These are phyloP conservation scores for Globisporangium barbulae DNA, from an alignment of 352 stramenopile genomes.

Conservation along the genomic window DNA sequence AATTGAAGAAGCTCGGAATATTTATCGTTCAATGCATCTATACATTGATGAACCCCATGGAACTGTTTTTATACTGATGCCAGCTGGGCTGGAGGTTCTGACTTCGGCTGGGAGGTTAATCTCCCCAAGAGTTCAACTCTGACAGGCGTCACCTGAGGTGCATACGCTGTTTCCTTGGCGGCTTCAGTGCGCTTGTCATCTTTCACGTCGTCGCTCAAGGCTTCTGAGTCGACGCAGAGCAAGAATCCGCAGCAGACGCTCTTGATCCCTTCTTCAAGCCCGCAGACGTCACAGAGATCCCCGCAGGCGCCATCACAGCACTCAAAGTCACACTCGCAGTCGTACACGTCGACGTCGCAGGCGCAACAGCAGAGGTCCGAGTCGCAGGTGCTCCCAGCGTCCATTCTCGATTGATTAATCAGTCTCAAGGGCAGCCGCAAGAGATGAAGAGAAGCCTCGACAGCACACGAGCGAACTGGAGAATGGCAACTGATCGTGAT, in stretches of 20 bases:
- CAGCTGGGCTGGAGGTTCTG: not conserved
- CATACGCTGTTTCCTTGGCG: not conserved
- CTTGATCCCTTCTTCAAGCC: not conserved
- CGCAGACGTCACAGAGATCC: not conserved
- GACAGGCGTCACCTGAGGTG: not conserved
- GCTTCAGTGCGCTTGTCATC: not conserved
- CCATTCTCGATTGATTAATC: not conserved
- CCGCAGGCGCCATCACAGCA: constrained; percentile 9
- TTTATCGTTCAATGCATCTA: not conserved
- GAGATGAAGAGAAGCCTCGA: too few relatives aligned
- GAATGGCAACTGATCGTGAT: too few relatives aligned
- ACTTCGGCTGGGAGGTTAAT: not conserved
- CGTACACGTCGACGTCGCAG: constrained; percentile 8
- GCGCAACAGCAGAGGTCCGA: constrained; percentile 8
- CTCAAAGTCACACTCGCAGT: constrained; percentile 11
- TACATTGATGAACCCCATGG: not conserved
- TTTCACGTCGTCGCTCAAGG: not conserved
- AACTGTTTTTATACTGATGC: not conserved
- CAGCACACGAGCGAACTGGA: too few relatives aligned
- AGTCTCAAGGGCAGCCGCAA: too few relatives aligned
- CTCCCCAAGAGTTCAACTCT: not conserved
- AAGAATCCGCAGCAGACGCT: constrained; percentile 4
- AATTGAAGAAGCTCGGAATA: not conserved
- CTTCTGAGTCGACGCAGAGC: not conserved
- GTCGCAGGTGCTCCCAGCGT: not conserved